Percentiles rank a stretch among this genome's conserved stretches.
Evolutionary conservation across 1,139 yeast species (phyloP).

Genomic region (Yamadazyma pseudoaaseri): DNA sequence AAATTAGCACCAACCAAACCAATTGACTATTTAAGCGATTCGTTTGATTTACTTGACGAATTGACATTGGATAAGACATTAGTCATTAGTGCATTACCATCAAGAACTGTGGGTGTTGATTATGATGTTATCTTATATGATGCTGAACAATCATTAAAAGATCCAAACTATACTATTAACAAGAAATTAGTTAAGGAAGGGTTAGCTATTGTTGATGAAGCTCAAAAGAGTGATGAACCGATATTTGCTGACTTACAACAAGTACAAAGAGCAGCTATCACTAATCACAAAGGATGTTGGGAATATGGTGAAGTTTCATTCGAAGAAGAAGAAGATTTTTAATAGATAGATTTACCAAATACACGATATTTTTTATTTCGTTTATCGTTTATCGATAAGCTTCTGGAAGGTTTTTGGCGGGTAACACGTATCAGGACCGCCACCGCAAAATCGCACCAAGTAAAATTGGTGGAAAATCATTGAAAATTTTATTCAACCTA

Average conservation of each 20-base stretch:
- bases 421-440: conserved; percentile 3
- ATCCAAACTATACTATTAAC: conserved; percentile 63
- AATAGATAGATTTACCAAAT: no score
- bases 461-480: background rate
- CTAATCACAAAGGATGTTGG: conserved; percentile 69
- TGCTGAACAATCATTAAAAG: conserved; percentile 55
- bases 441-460: background rate
- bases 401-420: conserved; percentile 6
- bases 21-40: conserved; percentile 59
- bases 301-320: conserved; percentile 75
- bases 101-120: conserved; percentile 37
- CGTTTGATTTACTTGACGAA: conserved; percentile 57
- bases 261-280: conserved; percentile 50
- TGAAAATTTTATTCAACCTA: no score
- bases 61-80: conserved; percentile 53
- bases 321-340: conserved; percentile 43
- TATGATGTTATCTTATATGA: conserved; percentile 59
- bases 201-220: conserved; percentile 58
- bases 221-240: conserved; percentile 34
- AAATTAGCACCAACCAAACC: conserved; percentile 60
- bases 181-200: conserved; percentile 63
- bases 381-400: background rate
- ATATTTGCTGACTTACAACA: conserved; percentile 39
- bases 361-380: background rate
- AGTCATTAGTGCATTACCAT: conserved; percentile 54